Base-by-base conservation (phyloP, 805 yeast species). In the Candida vartiovaarae region DNA sequence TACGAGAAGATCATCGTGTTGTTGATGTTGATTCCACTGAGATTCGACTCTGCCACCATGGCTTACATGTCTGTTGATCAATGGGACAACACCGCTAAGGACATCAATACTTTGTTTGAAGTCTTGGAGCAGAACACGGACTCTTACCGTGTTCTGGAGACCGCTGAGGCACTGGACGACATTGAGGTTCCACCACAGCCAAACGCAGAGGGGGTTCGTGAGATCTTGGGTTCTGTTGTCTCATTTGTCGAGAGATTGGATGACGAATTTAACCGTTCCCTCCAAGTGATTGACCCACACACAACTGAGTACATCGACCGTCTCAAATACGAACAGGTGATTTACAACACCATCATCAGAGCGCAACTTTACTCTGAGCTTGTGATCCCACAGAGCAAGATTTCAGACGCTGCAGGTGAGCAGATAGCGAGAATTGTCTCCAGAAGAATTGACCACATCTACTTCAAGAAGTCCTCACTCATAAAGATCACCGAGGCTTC, bases 261-360 rank as follows among this genome's bases (percentile, higher is more conserved):
- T 61, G 98, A 91, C 59, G 99, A 93, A 70, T 83, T 90, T 58
- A 84, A 85, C 49, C 80, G 83, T 54, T 87, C 95, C 38, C 75
- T 93, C 57, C 89, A 90, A 62, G 78, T 78, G 53, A 82, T 88
- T 57, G 98, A 93, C 65, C 96, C 97, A 37, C 97, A 93, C 63
- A 84, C 97, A 25, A 82, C 87, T 45, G 99, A 93, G 65, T 93
- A 91, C 65, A 76, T 93, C 53, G 85, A 83, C 53, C 80, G 98
- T 64, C 76, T 93, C 61, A 83, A 82, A 65, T 96, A 90, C 65
- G 99, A 93, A 69, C 74, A 80, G 49, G 67, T 67, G 33, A 72
- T 93, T 43, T 91, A 89, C 70, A 72, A 74, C 43, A 72, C 87
- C 61, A 74, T 93, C 49, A 75, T 93, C 48, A 81, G 95, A 59